Evolutionary conservation across 23 red algal genomes (phyloP).

Genomic region (Gracilaria domingensis): DNA sequence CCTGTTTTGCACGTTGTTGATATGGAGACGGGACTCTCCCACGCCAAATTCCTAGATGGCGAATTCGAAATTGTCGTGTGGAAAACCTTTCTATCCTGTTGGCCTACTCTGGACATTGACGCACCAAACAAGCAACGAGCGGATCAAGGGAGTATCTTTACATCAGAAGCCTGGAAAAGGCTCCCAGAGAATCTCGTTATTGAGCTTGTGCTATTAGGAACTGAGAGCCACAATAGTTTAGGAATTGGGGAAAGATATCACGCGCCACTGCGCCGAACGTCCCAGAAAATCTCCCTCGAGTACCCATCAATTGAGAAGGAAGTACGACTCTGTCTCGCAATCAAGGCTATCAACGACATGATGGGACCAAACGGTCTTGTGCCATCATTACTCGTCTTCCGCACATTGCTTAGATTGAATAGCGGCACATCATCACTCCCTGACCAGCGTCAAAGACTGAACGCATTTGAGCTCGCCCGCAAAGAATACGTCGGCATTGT

Average conservation of each 20-base stretch:
- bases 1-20: slow-evolving; percentile 27
- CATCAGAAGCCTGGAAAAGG: neutral
- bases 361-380: slow-evolving; percentile 1
- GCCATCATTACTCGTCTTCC: neutral
- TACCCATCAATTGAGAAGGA: neutral
- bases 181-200: neutral
- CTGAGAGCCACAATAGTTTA: neutral
- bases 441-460: neutral
- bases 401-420: neutral
- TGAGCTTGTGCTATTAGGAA: neutral
- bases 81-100: slow-evolving; percentile 31
- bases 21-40: slow-evolving; percentile 13
- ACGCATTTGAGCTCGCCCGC: neutral
- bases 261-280: neutral
- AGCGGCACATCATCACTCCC: neutral
- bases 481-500: neutral
- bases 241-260: neutral
- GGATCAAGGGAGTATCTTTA: slow-evolving; percentile 12
- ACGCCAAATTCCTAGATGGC: neutral
- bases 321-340: neutral
- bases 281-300: neutral
- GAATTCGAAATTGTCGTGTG: slow-evolving; percentile 6
- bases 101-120: slow-evolving; percentile 21
- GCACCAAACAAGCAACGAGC: neutral
- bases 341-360: slow-evolving; percentile 1